These are phyloP conservation scores for Fusarium kyushuense DNA, from an alignment of 2,329 filamentous ascomycete genomes.

Conservation along the genomic window DNA sequence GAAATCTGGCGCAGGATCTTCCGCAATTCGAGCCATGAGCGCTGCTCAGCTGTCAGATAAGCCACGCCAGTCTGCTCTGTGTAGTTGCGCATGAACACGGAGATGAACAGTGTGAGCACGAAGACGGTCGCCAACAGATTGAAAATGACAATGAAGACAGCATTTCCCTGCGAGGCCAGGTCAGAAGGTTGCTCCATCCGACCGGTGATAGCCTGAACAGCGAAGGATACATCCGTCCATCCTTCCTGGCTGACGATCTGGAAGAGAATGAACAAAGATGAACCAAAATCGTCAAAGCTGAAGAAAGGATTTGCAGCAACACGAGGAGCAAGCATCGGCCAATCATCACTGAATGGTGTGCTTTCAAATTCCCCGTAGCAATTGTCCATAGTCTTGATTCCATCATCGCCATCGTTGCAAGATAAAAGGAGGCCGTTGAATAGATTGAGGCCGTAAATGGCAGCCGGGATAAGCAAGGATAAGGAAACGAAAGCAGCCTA, in stretches of 20 bases:
- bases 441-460: constrained; percentile 93
- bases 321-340: constrained; percentile 86
- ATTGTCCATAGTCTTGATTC: constrained; percentile 71
- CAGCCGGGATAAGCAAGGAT: constrained; percentile 94
- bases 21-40: constrained; percentile 94
- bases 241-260: constrained; percentile 99
- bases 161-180: constrained; percentile 82
- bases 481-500: constrained; percentile 90
- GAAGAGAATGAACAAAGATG: constrained; percentile 94
- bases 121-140: constrained; percentile 97
- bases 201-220: constrained; percentile 84
- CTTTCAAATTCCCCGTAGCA: constrained; percentile 88
- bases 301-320: constrained; percentile 85
- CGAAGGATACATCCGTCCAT: constrained; percentile 94
- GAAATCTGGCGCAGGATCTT: constrained; percentile 94
- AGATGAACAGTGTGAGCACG: constrained; percentile 96
- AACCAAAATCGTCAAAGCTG: constrained; percentile 95
- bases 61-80: constrained; percentile 98
- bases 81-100: constrained; percentile 99
- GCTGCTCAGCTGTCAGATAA: constrained; percentile 93
- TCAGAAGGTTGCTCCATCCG: constrained; percentile 77
- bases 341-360: constrained; percentile 77
- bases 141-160: constrained; percentile 94
- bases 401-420: constrained; percentile 76
- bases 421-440: constrained; percentile 84